phyloP scores from a whole-genome alignment of 2,329 filamentous ascomycete species.

The Aspergillus sergii region DNA sequence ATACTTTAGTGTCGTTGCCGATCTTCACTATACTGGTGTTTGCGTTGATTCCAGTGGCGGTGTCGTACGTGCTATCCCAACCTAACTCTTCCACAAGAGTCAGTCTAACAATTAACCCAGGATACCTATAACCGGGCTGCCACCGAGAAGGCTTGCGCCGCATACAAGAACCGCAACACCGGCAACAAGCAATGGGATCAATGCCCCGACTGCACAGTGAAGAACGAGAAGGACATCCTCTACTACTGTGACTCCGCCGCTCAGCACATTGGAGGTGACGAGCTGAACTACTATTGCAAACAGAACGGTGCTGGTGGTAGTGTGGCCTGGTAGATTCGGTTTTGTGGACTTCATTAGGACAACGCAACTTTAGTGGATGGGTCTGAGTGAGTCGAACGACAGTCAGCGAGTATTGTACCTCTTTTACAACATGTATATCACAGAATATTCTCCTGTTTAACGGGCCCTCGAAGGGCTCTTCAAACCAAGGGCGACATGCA shows the following conservation, averaged over 20 bases:
- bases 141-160: slow-evolving; percentile 22
- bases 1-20: slow-evolving; percentile 14
- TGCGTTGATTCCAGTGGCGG: slow-evolving; percentile 17
- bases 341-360: not conserved
- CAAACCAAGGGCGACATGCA: not conserved
- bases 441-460: not conserved
- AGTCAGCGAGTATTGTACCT: not conserved
- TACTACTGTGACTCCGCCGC: slow-evolving; percentile 25
- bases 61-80: slow-evolving; percentile 11
- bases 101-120: slow-evolving; percentile 4
- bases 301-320: slow-evolving; percentile 18
- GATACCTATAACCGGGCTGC: slow-evolving; percentile 19
- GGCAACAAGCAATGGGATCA: slow-evolving; percentile 24
- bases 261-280: slow-evolving; percentile 25
- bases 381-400: too few relatives aligned
- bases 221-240: slow-evolving; percentile 16
- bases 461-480: not conserved
- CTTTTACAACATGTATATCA: not conserved
- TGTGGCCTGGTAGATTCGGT: slow-evolving; percentile 18
- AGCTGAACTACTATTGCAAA: slow-evolving; percentile 25
- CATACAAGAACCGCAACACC: slow-evolving; percentile 25
- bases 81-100: not conserved
- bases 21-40: slow-evolving; percentile 17
- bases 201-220: slow-evolving; percentile 23
- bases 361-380: not conserved